Percentiles rank a stretch among this genome's conserved stretches.
These are phyloP conservation scores for Colletotrichum higginsianum DNA, from an alignment of 2,329 filamentous ascomycete species.

Conservation along the genomic window DNA sequence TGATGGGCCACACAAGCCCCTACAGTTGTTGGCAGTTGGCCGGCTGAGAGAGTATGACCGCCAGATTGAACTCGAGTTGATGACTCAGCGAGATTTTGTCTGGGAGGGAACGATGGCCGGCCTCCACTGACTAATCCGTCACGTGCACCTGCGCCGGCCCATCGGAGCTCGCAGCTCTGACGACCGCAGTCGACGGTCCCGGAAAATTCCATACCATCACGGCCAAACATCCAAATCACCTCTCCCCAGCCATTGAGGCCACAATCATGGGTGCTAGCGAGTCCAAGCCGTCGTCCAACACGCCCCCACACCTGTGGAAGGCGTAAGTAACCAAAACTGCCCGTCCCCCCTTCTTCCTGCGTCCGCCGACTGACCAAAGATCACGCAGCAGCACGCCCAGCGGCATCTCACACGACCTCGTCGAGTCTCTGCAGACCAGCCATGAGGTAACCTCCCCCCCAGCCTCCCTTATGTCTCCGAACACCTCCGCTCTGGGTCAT, in stretches of 20 bases:
- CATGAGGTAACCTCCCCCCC: slow-evolving; percentile 78
- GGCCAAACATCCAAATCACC: slow-evolving; percentile 40
- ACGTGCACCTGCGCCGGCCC: slow-evolving; percentile 38
- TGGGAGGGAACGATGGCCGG: rapidly evolving
- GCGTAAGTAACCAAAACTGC: slow-evolving; percentile 59
- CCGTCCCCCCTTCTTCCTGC: slow-evolving; percentile 13
- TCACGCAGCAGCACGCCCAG: slow-evolving; percentile 60
- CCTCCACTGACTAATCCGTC: neutral
- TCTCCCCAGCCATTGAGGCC: slow-evolving; percentile 45
- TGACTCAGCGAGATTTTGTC: neutral
- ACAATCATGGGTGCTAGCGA: slow-evolving; percentile 70
- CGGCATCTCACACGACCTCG: slow-evolving; percentile 82
- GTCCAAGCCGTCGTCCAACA: slow-evolving; percentile 66
- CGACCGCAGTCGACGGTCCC: slow-evolving; percentile 39
- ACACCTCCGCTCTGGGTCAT: neutral
- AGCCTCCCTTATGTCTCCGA: neutral
- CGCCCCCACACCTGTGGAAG: slow-evolving; percentile 66
- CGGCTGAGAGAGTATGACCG: neutral
- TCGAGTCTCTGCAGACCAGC: slow-evolving; percentile 87
- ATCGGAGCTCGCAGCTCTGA: slow-evolving; percentile 42
- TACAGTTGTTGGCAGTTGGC: slow-evolving; percentile 7
- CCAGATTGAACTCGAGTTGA: neutral
- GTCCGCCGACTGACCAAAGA: slow-evolving; percentile 39
- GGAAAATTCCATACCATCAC: slow-evolving; percentile 45
- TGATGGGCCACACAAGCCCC: neutral